phyloP scores from a whole-genome alignment of 2,329 filamentous ascomycete species.

The Talaromyces sp. region DNA sequence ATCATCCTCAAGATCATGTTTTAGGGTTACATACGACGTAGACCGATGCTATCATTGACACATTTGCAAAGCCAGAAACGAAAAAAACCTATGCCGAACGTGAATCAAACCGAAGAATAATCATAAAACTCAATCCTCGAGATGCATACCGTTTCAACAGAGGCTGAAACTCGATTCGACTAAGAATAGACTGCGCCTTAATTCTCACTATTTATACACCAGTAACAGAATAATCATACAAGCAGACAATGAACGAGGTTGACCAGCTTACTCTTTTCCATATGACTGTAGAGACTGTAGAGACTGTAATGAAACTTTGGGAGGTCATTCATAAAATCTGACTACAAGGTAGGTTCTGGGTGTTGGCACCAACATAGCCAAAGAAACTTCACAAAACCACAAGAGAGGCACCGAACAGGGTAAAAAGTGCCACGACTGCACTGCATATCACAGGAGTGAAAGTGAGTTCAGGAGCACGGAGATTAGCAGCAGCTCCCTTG shows the following conservation, averaged over 20 bases:
- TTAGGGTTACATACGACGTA: not conserved
- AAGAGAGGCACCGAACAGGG: constrained; percentile 50
- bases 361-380: not conserved
- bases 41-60: not conserved
- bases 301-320: not conserved
- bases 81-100: too few relatives aligned
- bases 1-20: not conserved
- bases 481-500: constrained; percentile 42
- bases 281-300: constrained; percentile 14
- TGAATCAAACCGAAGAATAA: not conserved
- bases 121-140: not conserved
- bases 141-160: not conserved
- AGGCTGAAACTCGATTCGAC: not conserved
- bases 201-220: not conserved
- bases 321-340: not conserved
- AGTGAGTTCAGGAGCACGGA: constrained; percentile 45
- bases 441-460: constrained; percentile 52
- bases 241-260: constrained; percentile 3
- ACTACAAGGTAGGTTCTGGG: not conserved
- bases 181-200: not conserved
- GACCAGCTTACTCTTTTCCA: constrained; percentile 7
- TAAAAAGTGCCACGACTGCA: constrained; percentile 50
- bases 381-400: constrained; percentile 29
- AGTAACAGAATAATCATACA: constrained; percentile 4
- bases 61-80: not conserved